Conservation (phyloP, 2,329 filamentous ascomycete species). For the Aspergillus fructus region DNA sequence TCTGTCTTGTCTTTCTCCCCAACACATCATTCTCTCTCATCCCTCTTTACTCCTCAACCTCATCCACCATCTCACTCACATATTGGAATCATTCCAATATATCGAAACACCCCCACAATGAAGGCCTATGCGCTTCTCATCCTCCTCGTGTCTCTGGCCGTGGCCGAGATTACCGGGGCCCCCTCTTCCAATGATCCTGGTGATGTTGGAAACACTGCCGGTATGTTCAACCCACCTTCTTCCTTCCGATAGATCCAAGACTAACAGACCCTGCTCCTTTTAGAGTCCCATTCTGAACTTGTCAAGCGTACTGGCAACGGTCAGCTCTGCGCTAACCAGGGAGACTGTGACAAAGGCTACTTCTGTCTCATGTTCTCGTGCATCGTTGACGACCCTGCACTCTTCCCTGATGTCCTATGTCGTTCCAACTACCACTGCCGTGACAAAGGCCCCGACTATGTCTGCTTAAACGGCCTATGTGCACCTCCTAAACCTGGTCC, state of each 20-base stretch:
- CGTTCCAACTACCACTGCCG: neutral
- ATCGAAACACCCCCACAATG: neutral
- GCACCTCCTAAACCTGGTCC: neutral
- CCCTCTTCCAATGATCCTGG: neutral
- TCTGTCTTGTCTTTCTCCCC: neutral
- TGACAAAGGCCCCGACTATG: no score
- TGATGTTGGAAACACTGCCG: neutral
- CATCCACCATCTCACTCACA: neutral
- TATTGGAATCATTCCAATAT: neutral
- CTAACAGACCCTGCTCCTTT: neutral
- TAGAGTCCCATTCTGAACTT: neutral
- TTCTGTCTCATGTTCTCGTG: neutral
- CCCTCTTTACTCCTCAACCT: neutral
- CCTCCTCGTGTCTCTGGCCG: conserved; percentile 5
- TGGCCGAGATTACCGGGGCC: neutral
- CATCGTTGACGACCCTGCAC: neutral
- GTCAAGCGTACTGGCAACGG: neutral
- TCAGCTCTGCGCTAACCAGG: neutral
- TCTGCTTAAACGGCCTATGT: neutral
- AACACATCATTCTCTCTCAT: neutral
- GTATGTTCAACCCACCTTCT: neutral
- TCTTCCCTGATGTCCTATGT: neutral
- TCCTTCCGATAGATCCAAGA: neutral
- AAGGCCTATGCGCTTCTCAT: conserved; percentile 4
- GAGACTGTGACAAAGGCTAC: neutral